phyloP scores from a whole-genome alignment of 1,284 basidiomycete species.

The Trichosporon coremiiforme region DNA sequence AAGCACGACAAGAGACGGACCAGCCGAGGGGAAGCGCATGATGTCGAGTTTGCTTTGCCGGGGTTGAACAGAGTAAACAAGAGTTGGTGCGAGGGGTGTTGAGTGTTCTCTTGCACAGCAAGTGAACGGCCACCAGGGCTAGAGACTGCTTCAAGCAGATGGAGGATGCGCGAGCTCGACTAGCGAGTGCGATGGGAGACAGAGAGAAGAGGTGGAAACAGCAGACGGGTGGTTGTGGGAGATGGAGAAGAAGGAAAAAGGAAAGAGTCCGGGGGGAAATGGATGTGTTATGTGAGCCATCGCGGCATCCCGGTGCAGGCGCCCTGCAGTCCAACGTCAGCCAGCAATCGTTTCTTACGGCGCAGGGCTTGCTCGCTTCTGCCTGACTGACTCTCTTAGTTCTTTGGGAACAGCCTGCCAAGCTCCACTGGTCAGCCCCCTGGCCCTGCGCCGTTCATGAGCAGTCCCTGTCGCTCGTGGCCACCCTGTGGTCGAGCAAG shows the following conservation, averaged over 20 bases:
- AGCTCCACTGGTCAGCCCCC: slow-evolving; percentile 11
- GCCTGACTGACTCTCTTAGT: background rate
- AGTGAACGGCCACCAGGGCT: slow-evolving; percentile 39
- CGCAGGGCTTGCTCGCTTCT: background rate
- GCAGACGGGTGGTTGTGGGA: slow-evolving; percentile 20
- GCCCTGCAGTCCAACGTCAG: slow-evolving; percentile 3
- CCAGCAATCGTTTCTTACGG: background rate
- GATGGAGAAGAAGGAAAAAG: slow-evolving; percentile 23
- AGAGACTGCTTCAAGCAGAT: slow-evolving; percentile 38
- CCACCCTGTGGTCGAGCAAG: background rate
- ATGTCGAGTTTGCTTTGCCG: slow-evolving; percentile 18
- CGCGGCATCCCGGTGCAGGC: background rate
- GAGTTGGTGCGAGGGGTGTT: slow-evolving; percentile 22
- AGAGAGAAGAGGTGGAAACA: slow-evolving; percentile 20
- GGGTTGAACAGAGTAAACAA: background rate
- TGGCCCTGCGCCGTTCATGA: slow-evolving; percentile 6
- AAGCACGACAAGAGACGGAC: slow-evolving; percentile 39
- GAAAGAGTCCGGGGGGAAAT: slow-evolving; percentile 16
- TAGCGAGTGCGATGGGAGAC: slow-evolving; percentile 29
- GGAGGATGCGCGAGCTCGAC: slow-evolving; percentile 28
- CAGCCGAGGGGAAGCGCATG: slow-evolving; percentile 33
- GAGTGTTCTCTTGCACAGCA: slow-evolving; percentile 24
- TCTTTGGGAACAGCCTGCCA: background rate
- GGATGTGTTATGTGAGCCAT: slow-evolving; percentile 20
- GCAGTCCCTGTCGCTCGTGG: background rate